Percentiles rank a stretch among this genome's conserved stretches.
phyloP scores from a whole-genome alignment of 192 early-diverging fungal species.

The Backusella psychrophila region DNA sequence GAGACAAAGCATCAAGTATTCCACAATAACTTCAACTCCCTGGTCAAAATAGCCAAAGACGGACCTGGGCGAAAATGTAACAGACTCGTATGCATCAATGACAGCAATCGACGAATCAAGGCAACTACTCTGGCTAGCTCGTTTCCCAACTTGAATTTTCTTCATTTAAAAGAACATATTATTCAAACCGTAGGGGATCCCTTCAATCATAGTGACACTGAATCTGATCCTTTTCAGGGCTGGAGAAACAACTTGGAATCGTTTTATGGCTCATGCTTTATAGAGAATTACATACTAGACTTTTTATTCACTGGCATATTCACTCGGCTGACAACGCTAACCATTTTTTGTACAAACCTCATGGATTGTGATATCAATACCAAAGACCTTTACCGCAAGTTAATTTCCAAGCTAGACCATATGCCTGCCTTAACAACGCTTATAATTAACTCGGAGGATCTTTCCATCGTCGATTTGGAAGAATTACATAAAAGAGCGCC shows the following conservation, averaged over 20 bases:
- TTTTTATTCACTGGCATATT: not conserved
- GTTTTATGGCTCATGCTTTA: not conserved
- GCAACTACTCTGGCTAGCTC: not conserved
- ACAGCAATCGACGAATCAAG: not conserved
- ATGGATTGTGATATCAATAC: not conserved
- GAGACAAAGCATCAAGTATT: not conserved
- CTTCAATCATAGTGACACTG: not conserved
- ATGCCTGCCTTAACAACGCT: not conserved
- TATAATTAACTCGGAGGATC: not conserved
- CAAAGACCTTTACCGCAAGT: not conserved
- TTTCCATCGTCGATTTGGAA: not conserved
- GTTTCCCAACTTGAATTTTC: not conserved
- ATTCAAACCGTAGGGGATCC: not conserved
- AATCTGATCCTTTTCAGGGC: not conserved
- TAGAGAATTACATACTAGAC: not conserved
- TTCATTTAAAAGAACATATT: not conserved
- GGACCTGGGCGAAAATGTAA: not conserved
- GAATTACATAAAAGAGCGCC: not conserved
- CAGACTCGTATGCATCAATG: not conserved
- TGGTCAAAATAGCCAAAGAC: not conserved
- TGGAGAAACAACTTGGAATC: not conserved
- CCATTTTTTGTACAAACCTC: not conserved
- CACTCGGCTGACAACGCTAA: not conserved
- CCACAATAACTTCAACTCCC: not conserved
- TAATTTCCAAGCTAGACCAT: not conserved